phyloP scores from a whole-genome alignment of 1,284 basidiomycete species.

The Phlebopus sp. region DNA sequence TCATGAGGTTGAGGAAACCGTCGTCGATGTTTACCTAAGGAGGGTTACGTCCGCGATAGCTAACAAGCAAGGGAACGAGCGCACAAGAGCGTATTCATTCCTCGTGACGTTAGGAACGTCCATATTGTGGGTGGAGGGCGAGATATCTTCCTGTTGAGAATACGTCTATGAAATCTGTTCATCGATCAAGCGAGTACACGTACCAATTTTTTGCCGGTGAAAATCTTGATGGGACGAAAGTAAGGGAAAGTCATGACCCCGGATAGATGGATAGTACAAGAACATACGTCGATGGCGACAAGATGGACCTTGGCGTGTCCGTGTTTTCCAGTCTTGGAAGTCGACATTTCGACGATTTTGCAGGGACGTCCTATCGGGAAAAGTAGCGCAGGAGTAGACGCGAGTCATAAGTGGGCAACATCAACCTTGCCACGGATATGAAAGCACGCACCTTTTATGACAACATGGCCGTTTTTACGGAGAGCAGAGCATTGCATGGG shows the following conservation, averaged over 20 bases:
- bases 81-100: slow-evolving; percentile 89
- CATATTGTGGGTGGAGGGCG: slow-evolving; percentile 98
- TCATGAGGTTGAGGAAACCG: slow-evolving; percentile 95
- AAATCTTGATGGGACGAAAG: slow-evolving; percentile 54
- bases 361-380: slow-evolving; percentile 76
- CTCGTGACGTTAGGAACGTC: slow-evolving; percentile 95
- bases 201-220: slow-evolving; percentile 91
- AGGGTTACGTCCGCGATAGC: slow-evolving; percentile 7
- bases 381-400: slow-evolving; percentile 6
- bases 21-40: slow-evolving; percentile 81
- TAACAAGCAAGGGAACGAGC: slow-evolving; percentile 1
- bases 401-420: slow-evolving; percentile 5
- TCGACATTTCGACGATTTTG: slow-evolving; percentile 99
- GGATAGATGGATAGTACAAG: slow-evolving; percentile 6
- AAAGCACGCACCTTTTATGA: slow-evolving; percentile 77
- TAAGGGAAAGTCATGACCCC: slow-evolving; percentile 10
- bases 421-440: not conserved
- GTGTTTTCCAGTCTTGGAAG: slow-evolving; percentile 99
- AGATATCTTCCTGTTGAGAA: slow-evolving; percentile 86
- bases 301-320: slow-evolving; percentile 99
- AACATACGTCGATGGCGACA: slow-evolving; percentile 90
- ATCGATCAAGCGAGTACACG: slow-evolving; percentile 1
- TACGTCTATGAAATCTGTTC: not conserved
- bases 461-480: slow-evolving; percentile 92
- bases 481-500: slow-evolving; percentile 99